Percentiles rank a stretch among this genome's conserved stretches.
phyloP scores from a whole-genome alignment of 2,329 filamentous ascomycete genomes.

The Curvularia lunata region DNA sequence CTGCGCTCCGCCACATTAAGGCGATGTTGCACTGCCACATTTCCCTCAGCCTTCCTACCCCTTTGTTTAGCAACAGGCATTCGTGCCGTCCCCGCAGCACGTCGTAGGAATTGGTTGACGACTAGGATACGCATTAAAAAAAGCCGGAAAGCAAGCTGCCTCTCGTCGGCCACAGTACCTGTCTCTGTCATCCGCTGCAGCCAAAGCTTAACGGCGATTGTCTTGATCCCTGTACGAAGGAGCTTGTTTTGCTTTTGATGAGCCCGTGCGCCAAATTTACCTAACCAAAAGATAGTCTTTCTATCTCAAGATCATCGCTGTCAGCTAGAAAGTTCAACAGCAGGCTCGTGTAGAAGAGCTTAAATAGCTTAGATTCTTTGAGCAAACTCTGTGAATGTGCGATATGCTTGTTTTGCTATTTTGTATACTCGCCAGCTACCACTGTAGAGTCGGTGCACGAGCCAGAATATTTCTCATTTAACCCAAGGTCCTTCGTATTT shows the following conservation, averaged over 20 bases:
- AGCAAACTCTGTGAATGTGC: too few species aligned
- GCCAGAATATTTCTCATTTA: background rate
- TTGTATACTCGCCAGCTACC: background rate
- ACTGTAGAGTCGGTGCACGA: background rate
- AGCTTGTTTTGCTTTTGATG: background rate
- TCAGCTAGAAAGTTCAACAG: background rate
- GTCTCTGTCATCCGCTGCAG: background rate
- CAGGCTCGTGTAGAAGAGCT: background rate
- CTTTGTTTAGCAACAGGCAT: background rate
- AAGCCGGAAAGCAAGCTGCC: background rate
- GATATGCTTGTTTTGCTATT: background rate
- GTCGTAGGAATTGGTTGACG: background rate
- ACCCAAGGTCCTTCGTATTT: background rate
- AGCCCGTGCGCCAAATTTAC: background rate
- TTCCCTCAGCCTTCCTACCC: background rate
- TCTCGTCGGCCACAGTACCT: background rate
- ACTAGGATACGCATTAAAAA: background rate
- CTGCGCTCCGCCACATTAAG: background rate
- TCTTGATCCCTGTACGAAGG: background rate
- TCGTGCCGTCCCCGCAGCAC: background rate
- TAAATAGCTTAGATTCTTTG: too few species aligned
- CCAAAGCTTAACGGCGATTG: background rate
- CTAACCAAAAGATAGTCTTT: background rate
- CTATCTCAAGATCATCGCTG: background rate
- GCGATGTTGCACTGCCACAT: background rate